These are phyloP conservation scores for Pistacia integerrima DNA, from an alignment of 345 rosid genomes.

Conservation along the genomic window DNA sequence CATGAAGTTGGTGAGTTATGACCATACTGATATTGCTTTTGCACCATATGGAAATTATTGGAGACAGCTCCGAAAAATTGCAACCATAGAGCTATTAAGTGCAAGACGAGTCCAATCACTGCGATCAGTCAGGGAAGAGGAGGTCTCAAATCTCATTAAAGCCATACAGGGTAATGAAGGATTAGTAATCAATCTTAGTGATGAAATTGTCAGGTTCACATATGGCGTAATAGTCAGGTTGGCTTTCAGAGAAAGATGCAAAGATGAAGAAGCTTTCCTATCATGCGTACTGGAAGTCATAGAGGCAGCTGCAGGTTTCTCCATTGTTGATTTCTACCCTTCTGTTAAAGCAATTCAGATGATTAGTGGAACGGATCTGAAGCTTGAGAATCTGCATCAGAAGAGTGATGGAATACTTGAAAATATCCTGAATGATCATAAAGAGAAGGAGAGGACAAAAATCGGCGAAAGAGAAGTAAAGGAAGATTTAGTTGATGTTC, in stretches of 20 bases:
- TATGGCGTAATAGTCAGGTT: constrained; percentile 28
- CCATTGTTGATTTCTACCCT: constrained; percentile 36
- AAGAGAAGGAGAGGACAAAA: constrained; percentile 2
- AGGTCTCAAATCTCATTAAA: constrained; percentile 15
- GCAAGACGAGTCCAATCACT: constrained; percentile 22
- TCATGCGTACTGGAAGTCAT: constrained; percentile 25
- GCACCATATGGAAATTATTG: constrained; percentile 35
- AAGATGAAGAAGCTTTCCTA: constrained; percentile 17
- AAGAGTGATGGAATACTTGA: constrained; percentile 30
- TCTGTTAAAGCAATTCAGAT: constrained; percentile 22
- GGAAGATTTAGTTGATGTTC: constrained; percentile 30
- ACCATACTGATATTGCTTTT: constrained; percentile 30
- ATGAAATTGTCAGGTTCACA: constrained; percentile 16
- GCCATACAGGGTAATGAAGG: constrained; percentile 2
- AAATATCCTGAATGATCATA: constrained; percentile 34
- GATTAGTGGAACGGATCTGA: constrained; percentile 22
- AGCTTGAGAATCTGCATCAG: constrained; percentile 21
- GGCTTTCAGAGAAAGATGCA: constrained; percentile 34
- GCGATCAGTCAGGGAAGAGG: not conserved
- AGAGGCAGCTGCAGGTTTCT: constrained; percentile 25
- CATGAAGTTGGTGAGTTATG: constrained; percentile 18
- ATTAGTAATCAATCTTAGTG: constrained; percentile 19
- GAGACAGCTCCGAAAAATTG: constrained; percentile 25
- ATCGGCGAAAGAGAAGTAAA: not conserved
- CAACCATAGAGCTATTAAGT: constrained; percentile 24